Conservation (phyloP, 495 filamentous ascomycete genomes). For the Pseudoneurospora amorphoporcata region DNA sequence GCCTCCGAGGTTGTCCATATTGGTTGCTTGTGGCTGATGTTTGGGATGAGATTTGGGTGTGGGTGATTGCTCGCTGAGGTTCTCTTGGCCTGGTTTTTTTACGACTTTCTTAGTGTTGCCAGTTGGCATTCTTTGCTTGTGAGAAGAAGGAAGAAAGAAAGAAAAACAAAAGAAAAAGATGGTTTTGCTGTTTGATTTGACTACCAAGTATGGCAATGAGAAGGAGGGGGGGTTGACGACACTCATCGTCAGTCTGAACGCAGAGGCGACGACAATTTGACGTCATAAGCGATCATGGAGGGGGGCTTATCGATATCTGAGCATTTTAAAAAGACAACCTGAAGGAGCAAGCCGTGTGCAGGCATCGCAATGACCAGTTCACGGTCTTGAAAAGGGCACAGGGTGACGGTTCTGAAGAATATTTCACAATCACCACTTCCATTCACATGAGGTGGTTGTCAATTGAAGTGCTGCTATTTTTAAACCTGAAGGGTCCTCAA, state of each 20-base stretch:
- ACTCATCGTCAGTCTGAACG: background rate
- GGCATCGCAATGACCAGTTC: background rate
- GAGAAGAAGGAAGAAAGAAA: background rate
- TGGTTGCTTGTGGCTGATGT: background rate
- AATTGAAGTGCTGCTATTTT: background rate
- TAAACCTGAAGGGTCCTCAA: background rate
- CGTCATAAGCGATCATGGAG: background rate
- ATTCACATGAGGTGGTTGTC: background rate
- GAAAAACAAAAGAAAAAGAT: background rate
- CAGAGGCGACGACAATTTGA: background rate
- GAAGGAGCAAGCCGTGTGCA: background rate
- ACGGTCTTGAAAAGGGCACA: too few relatives aligned
- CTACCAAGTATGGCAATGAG: background rate
- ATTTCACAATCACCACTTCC: background rate
- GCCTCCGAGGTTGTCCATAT: background rate
- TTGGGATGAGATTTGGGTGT: background rate
- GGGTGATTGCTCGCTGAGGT: background rate
- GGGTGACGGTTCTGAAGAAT: too few relatives aligned
- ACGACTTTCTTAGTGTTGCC: background rate
- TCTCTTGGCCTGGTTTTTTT: background rate
- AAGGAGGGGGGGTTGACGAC: background rate
- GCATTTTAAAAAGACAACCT: too few relatives aligned
- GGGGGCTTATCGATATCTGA: background rate
- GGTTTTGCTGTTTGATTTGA: background rate
- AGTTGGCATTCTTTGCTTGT: background rate